A percentile compares a stretch with the other conserved stretches of the same genome.
Conservation (phyloP, 2,329 filamentous ascomycete species). For the Mycosphaerella sp. region DNA sequence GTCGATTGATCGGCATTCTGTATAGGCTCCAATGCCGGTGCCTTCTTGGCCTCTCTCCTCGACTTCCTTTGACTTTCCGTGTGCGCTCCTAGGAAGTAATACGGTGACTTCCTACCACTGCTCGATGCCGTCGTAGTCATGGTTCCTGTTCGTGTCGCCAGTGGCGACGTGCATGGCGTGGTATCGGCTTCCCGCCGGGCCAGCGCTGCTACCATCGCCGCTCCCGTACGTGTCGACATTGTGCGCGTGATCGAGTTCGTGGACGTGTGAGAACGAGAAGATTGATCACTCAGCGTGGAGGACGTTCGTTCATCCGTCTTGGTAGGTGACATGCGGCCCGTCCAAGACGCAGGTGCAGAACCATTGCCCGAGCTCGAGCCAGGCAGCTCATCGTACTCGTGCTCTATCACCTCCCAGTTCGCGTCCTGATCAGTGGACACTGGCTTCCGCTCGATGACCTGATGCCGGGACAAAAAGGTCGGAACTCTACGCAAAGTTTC, state of each 20-base stretch:
- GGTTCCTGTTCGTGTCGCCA: conserved; percentile 24
- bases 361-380: neutral
- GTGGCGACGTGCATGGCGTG: conserved; percentile 10
- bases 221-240: conserved; percentile 41
- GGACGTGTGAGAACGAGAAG: conserved; percentile 40
- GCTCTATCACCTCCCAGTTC: conserved; percentile 28
- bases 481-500: conserved; percentile 28
- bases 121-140: conserved; percentile 26
- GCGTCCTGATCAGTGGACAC: conserved; percentile 20
- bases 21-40: conserved; percentile 5
- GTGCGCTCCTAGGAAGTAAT: conserved; percentile 22
- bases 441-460: conserved; percentile 14
- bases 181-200: conserved; percentile 13
- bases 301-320: conserved; percentile 52
- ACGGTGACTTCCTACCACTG: conserved; percentile 33
- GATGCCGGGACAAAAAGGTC: conserved; percentile 18
- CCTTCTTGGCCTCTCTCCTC: conserved; percentile 1
- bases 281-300: conserved; percentile 51
- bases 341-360: conserved; percentile 8
- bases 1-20: conserved; percentile 18
- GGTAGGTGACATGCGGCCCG: conserved; percentile 42
- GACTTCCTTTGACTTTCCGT: conserved; percentile 2
- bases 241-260: conserved; percentile 39
- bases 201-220: conserved; percentile 33
- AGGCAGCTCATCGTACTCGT: conserved; percentile 12